Base-by-base conservation (phyloP, 2,329 filamentous ascomycete genomes). In the Claviceps cyperi region DNA sequence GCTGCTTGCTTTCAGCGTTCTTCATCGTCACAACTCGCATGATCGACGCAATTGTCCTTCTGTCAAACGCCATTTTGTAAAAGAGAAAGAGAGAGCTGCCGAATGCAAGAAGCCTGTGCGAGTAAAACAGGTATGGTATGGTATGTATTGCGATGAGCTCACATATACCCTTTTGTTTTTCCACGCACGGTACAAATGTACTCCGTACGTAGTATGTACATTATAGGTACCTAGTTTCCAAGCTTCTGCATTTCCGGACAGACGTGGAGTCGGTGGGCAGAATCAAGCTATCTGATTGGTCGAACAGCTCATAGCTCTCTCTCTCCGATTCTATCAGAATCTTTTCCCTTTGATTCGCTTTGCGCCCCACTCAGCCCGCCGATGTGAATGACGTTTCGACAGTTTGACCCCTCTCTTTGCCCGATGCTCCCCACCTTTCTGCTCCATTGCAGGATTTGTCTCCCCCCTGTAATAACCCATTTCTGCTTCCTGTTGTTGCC, bases 361-460 rank as follows among this genome's bases (percentile, higher is more conserved):
- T 22, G 4, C 15, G 22, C n/a, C 24, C 24, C 17, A 44, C 7
- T 21, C 15, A 28, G 43, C 43, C 44, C 51, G 39, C 47, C n/a
- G 13, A 50, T 47, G 28, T 52, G 44, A 43, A 50, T 52, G 51
- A 52, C 51, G 45, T 50, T 52, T 37, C 28, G 44, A 50, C 51
- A 14, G 19, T 22, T 22, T 41, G 40, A 41, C 40, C 51, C 51
- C 51, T 44, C 48, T 47, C 47, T 50, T 47, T 45, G 46, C 43
- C 9, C 28, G 28, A 32, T 46, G 19, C 40, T 35, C 51, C 40
- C 41, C 36, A 44, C 44, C 47, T 22, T 7, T 7, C 40, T 17
- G 2, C 40, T 22, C 40, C 19, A 13, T 41, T 41, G 44, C 44
- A 28, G 24, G 13, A 49, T 48, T 51, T 48, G 14, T 36, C 49